These are phyloP conservation scores for Cymodocea nodosa DNA, from an alignment of 116 monocot genomes.

Conservation along the genomic window DNA sequence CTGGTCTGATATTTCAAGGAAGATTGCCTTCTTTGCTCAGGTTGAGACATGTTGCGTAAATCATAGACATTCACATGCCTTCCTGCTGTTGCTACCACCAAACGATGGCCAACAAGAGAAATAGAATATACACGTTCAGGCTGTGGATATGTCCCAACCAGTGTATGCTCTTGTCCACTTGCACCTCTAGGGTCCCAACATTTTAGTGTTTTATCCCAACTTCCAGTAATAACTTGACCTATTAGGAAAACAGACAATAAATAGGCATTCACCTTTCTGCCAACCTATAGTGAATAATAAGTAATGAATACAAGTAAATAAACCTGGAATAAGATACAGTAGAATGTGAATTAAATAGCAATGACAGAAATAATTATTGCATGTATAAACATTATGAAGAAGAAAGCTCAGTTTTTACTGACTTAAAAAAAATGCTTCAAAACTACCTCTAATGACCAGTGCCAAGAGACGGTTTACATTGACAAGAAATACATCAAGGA, in stretches of 20 bases:
- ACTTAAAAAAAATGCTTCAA: too few species aligned
- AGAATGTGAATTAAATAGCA: too few species aligned
- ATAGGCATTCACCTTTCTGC: background rate
- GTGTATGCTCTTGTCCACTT: constrained; percentile 66
- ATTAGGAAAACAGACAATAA: background rate
- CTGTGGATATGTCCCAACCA: constrained; percentile 77
- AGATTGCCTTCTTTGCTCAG: constrained; percentile 85
- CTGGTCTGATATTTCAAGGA: constrained; percentile 97
- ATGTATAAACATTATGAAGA: too few species aligned
- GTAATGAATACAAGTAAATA: background rate
- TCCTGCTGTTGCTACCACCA: constrained; percentile 94
- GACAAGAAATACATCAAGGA: too few species aligned
- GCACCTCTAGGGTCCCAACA: constrained; percentile 98
- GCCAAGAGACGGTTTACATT: too few species aligned
- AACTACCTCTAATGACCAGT: too few species aligned
- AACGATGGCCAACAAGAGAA: constrained; percentile 62
- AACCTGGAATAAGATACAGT: too few species aligned
- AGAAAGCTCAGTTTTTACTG: too few species aligned
- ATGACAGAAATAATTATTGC: too few species aligned
- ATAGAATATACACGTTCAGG: constrained; percentile 93
- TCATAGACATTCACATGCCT: constrained; percentile 96
- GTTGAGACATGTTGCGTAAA: constrained; percentile 93
- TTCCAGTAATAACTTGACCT: constrained; percentile 96
- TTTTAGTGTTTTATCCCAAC: constrained; percentile 95
- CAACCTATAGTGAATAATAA: background rate